Conservation (phyloP, 805 yeast genomes). For the Candida tibetensis region DNA sequence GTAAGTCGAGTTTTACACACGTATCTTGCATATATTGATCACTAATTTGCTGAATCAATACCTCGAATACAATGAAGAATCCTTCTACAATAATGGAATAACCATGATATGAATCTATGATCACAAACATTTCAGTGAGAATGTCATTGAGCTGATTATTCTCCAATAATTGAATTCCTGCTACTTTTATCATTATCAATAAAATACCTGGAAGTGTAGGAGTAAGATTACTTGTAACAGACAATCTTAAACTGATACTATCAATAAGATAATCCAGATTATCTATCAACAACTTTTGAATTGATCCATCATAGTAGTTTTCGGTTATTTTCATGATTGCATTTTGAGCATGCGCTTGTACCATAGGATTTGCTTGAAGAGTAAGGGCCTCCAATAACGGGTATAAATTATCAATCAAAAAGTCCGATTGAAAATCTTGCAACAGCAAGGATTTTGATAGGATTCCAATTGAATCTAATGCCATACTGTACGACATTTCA, state of each 20-base stretch:
- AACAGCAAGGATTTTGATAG: constrained; percentile 22
- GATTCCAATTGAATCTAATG: constrained; percentile 44
- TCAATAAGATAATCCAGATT: constrained; percentile 84
- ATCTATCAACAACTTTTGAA: constrained; percentile 53
- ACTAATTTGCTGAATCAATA: constrained; percentile 49
- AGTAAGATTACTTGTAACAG: constrained; percentile 62
- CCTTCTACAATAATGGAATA: constrained; percentile 70
- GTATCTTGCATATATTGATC: constrained; percentile 27
- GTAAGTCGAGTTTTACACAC: constrained; percentile 1
- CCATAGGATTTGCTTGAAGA: constrained; percentile 42
- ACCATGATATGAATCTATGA: constrained; percentile 83
- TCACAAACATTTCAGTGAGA: constrained; percentile 66
- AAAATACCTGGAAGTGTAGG: constrained; percentile 73
- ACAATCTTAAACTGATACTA: constrained; percentile 64
- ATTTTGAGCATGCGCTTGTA: constrained; percentile 52
- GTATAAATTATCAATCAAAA: constrained; percentile 67
- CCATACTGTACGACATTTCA: constrained; percentile 34
- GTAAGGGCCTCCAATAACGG: constrained; percentile 75
- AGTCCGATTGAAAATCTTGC: constrained; percentile 41
- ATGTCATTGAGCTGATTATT: constrained; percentile 65
- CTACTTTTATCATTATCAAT: constrained; percentile 63
- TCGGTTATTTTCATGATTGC: constrained; percentile 46
- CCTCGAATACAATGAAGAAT: constrained; percentile 68
- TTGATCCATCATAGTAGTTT: constrained; percentile 52
- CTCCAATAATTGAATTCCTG: constrained; percentile 63